Evolutionary conservation across 1,139 yeast species (phyloP).

Genomic region (Hemisphaericaspora xylofermentans): DNA sequence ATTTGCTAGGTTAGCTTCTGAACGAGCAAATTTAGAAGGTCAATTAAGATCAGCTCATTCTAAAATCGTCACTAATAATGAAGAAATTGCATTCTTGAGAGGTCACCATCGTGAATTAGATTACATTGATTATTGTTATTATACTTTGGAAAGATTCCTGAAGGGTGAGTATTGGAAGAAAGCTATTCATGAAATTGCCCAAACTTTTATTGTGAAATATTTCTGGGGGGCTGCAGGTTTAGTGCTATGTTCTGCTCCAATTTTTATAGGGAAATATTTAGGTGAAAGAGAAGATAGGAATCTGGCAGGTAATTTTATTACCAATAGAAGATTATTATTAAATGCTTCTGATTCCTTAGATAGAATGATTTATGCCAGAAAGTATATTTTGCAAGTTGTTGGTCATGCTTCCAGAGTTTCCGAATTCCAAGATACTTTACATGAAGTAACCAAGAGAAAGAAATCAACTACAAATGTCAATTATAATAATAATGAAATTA

Average conservation of each 20-base stretch:
- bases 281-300: slow-evolving; percentile 50
- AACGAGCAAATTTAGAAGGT: slow-evolving; percentile 81
- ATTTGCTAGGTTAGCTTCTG: slow-evolving; percentile 78
- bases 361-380: slow-evolving; percentile 79
- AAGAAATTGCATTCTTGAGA: slow-evolving; percentile 82
- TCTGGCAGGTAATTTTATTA: slow-evolving; percentile 75
- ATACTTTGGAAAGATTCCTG: slow-evolving; percentile 75
- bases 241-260: slow-evolving; percentile 84
- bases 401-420: slow-evolving; percentile 82
- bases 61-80: slow-evolving; percentile 72
- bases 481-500: slow-evolving; percentile 60
- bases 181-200: slow-evolving; percentile 74
- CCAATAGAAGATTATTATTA: slow-evolving; percentile 82
- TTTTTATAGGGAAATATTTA: slow-evolving; percentile 65
- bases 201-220: slow-evolving; percentile 83
- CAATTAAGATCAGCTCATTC: slow-evolving; percentile 82
- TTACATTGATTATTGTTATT: slow-evolving; percentile 75
- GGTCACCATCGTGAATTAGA: slow-evolving; percentile 83
- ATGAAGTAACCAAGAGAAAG: slow-evolving; percentile 42
- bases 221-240: slow-evolving; percentile 96
- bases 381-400: slow-evolving; percentile 77
- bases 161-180: slow-evolving; percentile 75
- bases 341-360: slow-evolving; percentile 91
- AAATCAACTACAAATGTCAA: slow-evolving; percentile 32
- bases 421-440: slow-evolving; percentile 65